Base-by-base conservation (phyloP, 2,329 filamentous ascomycete species). In the Aspergillus viridinutans region DNA sequence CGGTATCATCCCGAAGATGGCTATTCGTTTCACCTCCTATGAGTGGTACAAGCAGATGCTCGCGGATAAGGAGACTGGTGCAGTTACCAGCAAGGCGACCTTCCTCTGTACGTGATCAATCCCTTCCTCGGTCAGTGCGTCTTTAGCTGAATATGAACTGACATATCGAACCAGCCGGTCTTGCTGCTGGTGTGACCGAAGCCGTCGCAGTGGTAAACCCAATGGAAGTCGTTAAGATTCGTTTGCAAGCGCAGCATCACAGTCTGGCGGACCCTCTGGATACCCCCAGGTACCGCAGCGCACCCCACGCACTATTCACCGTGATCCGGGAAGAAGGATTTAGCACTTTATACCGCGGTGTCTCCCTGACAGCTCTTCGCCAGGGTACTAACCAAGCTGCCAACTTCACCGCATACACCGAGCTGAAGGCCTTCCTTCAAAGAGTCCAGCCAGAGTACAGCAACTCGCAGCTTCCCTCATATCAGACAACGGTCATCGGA, bases 171-270 rank as follows among this genome's bases (percentile, higher is more conserved):
- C 47, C 20, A 87, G 90, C 94, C 67, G 94, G 94, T 71, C 87
- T 99, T 49, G 85, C 90, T 25, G 94, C 94, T 26, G 94, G 94
- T 76, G 87, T 99, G 20, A 97, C 94, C 21, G 94, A 99, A 83
- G 94, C 94, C 63, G 93, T 99, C 48, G 88, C 90, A 50, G 90
- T 99, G 52, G 94, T 99, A 56, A 97, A 92, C 29, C 94, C 94
- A 5, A 99, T 99, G 94, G 94, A 99, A 80, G 94, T 99, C 60
- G 86, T 99, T 78, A 99, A 99, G 84, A 99, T 99, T 73, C 90
- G 94, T 50, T 85, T 99, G 66, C 94, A 99, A 82, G 93, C 93
- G 4, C 94, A 99, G 79, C 90, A 97, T 80, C 94, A 99, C 85
- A 91, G 86, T 73, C 94, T 99, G 88, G 92, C 94, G 50, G 94